These are phyloP conservation scores for Globisporangium iwayamae DNA, from an alignment of 352 stramenopile species.

Conservation along the genomic window DNA sequence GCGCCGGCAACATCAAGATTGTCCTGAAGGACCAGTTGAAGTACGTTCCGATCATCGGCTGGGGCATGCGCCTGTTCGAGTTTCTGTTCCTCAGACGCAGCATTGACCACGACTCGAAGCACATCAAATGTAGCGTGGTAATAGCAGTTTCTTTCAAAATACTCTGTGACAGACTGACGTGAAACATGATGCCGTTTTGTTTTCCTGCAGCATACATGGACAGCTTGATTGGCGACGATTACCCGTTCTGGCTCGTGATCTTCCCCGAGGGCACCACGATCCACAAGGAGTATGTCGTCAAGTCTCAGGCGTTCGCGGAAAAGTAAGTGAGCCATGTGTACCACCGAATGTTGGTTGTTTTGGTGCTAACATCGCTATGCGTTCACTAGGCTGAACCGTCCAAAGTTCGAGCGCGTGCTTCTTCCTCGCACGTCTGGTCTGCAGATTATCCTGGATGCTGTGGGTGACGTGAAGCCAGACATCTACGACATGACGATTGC, in stretches of 20 bases:
- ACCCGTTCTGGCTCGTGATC: constrained; percentile 87
- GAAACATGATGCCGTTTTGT: background rate
- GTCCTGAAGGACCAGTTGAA: constrained; percentile 91
- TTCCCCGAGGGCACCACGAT: constrained; percentile 92
- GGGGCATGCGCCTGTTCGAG: constrained; percentile 88
- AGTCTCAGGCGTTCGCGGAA: constrained; percentile 89
- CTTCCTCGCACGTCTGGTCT: constrained; percentile 91
- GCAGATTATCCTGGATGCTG: constrained; percentile 88
- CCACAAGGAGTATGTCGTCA: constrained; percentile 82
- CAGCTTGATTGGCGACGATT: constrained; percentile 73
- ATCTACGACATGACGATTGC: constrained; percentile 94
- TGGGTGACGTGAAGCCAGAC: constrained; percentile 81
- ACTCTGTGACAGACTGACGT: background rate
- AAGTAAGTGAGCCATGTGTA: constrained; percentile 33
- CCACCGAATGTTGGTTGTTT: background rate
- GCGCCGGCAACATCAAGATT: constrained; percentile 88
- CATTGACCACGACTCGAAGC: constrained; percentile 67
- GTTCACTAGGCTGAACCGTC: constrained; percentile 45
- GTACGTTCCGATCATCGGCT: constrained; percentile 85
- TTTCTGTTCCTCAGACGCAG: constrained; percentile 88
- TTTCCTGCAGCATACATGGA: constrained; percentile 55
- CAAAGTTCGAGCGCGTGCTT: constrained; percentile 89
- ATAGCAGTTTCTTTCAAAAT: background rate
- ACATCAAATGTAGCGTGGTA: constrained; percentile 46
- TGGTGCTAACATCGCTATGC: background rate